phyloP scores from a whole-genome alignment of 2,329 filamentous ascomycete species.

The Talaromyces marneffei region DNA sequence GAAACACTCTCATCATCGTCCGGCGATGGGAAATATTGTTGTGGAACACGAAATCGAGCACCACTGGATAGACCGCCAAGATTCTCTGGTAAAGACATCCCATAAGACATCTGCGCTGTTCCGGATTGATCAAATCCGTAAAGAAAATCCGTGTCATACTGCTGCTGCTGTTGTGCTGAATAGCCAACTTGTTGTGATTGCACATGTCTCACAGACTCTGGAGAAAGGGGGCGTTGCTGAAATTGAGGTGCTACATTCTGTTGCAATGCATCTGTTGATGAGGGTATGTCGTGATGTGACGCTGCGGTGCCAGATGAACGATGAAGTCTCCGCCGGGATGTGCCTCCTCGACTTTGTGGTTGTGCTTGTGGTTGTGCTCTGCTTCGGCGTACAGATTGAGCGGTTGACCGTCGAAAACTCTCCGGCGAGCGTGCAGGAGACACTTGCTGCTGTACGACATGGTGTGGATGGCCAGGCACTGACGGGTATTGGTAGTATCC shows the following conservation, averaged over 20 bases:
- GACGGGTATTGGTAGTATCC: conserved; percentile 60
- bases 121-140: conserved; percentile 67
- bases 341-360: background rate
- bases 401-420: conserved; percentile 30
- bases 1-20: conserved; percentile 59
- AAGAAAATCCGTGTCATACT: conserved; percentile 63
- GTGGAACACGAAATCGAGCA: conserved; percentile 61
- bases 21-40: conserved; percentile 68
- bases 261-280: conserved; percentile 36
- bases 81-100: conserved; percentile 67
- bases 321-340: conserved; percentile 3
- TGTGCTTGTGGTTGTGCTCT: background rate
- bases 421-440: conserved; percentile 44
- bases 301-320: conserved; percentile 26
- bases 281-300: conserved; percentile 21
- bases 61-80: conserved; percentile 61
- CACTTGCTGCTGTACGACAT: conserved; percentile 45
- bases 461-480: conserved; percentile 40
- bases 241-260: conserved; percentile 53
- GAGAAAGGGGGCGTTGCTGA: conserved; percentile 59
- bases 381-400: conserved; percentile 3
- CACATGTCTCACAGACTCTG: conserved; percentile 33
- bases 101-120: conserved; percentile 61
- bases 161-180: conserved; percentile 35
- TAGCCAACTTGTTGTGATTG: conserved; percentile 17